Evolutionary conservation across 768 basidiomycete species (phyloP), one percentile per base, ranked within the genome.

Genomic region (Termitomyces sp.): DNA sequence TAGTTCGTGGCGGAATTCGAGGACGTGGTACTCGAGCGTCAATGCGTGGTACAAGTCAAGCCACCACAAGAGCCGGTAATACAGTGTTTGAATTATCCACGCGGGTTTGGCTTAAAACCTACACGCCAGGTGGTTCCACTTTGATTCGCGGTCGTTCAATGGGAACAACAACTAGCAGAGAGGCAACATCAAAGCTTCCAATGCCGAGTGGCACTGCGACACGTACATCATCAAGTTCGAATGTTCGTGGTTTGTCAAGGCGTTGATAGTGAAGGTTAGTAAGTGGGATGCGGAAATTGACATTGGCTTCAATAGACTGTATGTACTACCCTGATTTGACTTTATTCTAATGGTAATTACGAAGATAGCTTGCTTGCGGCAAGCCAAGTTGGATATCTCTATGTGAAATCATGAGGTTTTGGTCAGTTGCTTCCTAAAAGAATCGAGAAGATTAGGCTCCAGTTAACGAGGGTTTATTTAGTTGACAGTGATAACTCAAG

Each of bases 21-120:
- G 90, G 89, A 8, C 80, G 88, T 56, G 90, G 88, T 3, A 93
- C 85, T 5, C 79, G 85, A 47, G 87, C 84, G 1, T 88, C 83
- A 13, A 76, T 80, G 76, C 81, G 84, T 59, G 82, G 78, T 38
- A 50, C 41, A 40, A 69, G 74, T 61, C 75, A 79, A 64, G 77
- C 74, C 14, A 64, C 64, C 1, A 62, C 75, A 32, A 75, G 72
- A 61, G 66, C 71, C 66, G 75, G 81, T 81, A 66, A 62, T 36
- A 7, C 23, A 41, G 35, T 56, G 16, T 28, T 32, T 30, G 2
- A 13, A 28, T 12, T 20, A 28, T 41, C 2, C 23, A 6, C 28
- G 38, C 44, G 5, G 30, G 20, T n/a, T 28, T 33, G 44, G 10
- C 23, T 56, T 9, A 23, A 40, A 5, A n/a, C 18, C 16, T 55